Percentiles rank a stretch among this genome's conserved stretches.
Conservation (phyloP, 73 alveolate species). For the Paramecium primaurelia region DNA sequence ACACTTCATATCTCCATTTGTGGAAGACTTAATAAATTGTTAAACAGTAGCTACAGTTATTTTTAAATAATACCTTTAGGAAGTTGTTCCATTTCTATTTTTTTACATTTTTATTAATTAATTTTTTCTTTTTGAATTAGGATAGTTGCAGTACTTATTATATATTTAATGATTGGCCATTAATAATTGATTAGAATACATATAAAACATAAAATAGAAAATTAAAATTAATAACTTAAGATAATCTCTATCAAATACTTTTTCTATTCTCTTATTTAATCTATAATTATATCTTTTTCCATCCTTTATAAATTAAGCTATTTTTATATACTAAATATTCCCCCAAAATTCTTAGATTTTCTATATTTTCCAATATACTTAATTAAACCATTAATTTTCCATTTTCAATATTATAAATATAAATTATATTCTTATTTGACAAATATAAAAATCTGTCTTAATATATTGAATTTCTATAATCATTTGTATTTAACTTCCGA, state of each 20-base stretch:
- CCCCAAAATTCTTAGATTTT: background rate
- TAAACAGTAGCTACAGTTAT: constrained; percentile 10
- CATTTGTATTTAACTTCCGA: background rate
- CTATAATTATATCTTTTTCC: background rate
- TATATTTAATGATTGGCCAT: constrained; percentile 1
- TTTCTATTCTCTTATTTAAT: background rate
- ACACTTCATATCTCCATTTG: constrained; percentile 39
- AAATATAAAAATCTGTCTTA: background rate
- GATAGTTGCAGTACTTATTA: constrained; percentile 10
- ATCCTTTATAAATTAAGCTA: background rate
- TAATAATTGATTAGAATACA: background rate
- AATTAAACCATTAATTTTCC: background rate
- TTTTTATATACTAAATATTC: background rate
- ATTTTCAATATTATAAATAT: background rate
- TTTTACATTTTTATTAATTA: background rate
- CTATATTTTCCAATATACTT: background rate
- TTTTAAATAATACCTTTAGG: background rate
- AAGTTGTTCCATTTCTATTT: constrained; percentile 29
- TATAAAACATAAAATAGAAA: background rate
- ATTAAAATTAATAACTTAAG: background rate
- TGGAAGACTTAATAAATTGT: constrained; percentile 21
- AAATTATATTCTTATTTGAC: background rate
- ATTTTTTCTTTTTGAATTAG: background rate
- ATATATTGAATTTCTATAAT: background rate
- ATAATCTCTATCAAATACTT: background rate